Evolutionary conservation across 106 monocot genomes (phyloP).

Genomic region (Dioscorea alata): DNA sequence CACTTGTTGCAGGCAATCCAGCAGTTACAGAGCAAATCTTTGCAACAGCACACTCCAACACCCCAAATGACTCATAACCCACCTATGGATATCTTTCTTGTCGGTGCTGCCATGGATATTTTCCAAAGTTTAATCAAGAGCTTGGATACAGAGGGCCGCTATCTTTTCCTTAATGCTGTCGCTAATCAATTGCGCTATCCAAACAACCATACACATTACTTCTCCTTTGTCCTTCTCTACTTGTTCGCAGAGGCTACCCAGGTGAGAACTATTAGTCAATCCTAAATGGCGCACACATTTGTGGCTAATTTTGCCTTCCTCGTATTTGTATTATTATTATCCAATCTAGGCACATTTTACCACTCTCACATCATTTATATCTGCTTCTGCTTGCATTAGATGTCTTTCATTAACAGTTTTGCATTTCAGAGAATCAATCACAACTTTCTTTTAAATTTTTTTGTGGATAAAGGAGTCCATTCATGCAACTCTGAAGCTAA

Average conservation of each 20-base stretch:
- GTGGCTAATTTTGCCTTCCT: too few relatives aligned
- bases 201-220: slow-evolving; percentile 95
- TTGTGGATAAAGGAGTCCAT: too few relatives aligned
- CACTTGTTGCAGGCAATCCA: slow-evolving; percentile 61
- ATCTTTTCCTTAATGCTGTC: slow-evolving; percentile 85
- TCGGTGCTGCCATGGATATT: slow-evolving; percentile 75
- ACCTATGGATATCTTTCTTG: slow-evolving; percentile 61
- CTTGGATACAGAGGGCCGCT: slow-evolving; percentile 87
- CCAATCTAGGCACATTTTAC: too few relatives aligned
- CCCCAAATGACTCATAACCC: slow-evolving; percentile 47
- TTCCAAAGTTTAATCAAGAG: slow-evolving; percentile 63
- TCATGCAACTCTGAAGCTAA: too few relatives aligned
- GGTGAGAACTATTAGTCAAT: slow-evolving; percentile 21
- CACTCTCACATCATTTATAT: too few relatives aligned
- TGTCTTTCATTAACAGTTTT: too few relatives aligned
- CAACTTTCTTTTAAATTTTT: too few relatives aligned
- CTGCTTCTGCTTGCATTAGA: too few relatives aligned
- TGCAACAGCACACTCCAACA: slow-evolving; percentile 30
- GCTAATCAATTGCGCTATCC: slow-evolving; percentile 95
- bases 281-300: too few relatives aligned
- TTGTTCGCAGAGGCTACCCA: slow-evolving; percentile 73
- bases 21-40: slow-evolving; percentile 64
- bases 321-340: too few relatives aligned
- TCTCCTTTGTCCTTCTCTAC: slow-evolving; percentile 86
- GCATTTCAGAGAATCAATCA: too few relatives aligned